phyloP scores from a whole-genome alignment of 2,329 filamentous ascomycete species.

The Plectosphaerella cucumerina region DNA sequence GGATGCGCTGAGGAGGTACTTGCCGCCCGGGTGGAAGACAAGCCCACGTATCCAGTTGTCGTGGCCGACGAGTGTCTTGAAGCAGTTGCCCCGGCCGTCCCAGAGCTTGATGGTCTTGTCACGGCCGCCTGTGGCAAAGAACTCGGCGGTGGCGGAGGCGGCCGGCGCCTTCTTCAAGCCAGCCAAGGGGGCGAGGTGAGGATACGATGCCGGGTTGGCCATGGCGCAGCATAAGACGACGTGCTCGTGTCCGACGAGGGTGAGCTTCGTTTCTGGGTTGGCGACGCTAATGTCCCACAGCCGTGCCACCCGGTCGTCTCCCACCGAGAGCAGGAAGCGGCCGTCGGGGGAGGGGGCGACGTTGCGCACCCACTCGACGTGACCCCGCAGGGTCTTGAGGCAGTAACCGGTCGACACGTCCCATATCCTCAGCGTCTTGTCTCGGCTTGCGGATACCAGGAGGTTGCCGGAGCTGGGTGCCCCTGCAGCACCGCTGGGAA shows the following conservation, averaged over 20 bases:
- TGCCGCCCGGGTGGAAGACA: constrained; percentile 87
- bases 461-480: constrained; percentile 78
- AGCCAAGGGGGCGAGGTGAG: constrained; percentile 71
- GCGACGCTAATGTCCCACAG: constrained; percentile 78
- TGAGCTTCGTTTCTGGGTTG: constrained; percentile 68
- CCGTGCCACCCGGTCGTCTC: constrained; percentile 75
- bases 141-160: constrained; percentile 73
- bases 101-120: constrained; percentile 91
- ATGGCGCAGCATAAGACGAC: constrained; percentile 81
- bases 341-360: constrained; percentile 81
- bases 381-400: constrained; percentile 82
- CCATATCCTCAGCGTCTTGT: constrained; percentile 84
- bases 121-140: constrained; percentile 80
- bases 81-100: constrained; percentile 78
- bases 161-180: constrained; percentile 80
- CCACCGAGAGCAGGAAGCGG: constrained; percentile 75
- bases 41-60: constrained; percentile 91
- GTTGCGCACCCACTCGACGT: constrained; percentile 87
- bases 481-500: constrained; percentile 76
- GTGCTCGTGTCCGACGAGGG: constrained; percentile 83
- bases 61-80: constrained; percentile 82
- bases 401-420: constrained; percentile 91
- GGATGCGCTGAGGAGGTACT: constrained; percentile 78
- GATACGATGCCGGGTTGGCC: constrained; percentile 74
- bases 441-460: constrained; percentile 79